Conservation (phyloP, 2,329 filamentous ascomycete genomes). For the Paecilomyces formosus region DNA sequence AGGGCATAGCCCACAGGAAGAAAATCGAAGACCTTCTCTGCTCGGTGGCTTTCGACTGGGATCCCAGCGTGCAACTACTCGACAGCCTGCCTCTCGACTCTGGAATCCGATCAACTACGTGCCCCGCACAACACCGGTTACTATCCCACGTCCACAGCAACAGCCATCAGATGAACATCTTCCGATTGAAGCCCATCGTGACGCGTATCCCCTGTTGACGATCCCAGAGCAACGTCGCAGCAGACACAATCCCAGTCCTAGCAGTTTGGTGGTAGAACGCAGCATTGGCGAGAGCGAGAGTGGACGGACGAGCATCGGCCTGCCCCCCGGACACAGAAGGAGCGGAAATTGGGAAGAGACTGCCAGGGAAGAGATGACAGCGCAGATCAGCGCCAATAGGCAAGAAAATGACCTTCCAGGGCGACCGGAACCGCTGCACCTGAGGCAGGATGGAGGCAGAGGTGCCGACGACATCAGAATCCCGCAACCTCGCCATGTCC, state of each 20-base stretch:
- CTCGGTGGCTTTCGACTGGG: conserved; percentile 8
- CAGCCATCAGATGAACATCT: conserved; percentile 25
- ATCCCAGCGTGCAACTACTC: conserved; percentile 9
- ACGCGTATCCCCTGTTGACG: conserved; percentile 50
- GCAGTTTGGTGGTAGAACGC: conserved; percentile 42
- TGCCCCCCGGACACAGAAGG: conserved; percentile 38
- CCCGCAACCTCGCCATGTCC: conserved; percentile 27
- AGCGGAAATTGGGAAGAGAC: conserved; percentile 14
- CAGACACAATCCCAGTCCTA: conserved; percentile 41
- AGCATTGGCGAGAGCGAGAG: conserved; percentile 40
- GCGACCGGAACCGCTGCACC: conserved; percentile 22
- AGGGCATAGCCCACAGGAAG: neutral
- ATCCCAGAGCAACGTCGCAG: conserved; percentile 51
- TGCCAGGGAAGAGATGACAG: conserved; percentile 15
- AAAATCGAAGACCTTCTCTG: conserved; percentile 5
- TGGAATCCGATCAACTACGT: conserved; percentile 58
- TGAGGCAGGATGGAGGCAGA: conserved; percentile 13
- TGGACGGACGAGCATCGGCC: conserved; percentile 45
- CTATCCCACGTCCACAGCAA: conserved; percentile 26
- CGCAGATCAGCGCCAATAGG: conserved; percentile 17
- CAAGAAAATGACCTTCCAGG: conserved; percentile 19
- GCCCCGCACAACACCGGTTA: conserved; percentile 45
- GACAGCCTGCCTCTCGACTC: conserved; percentile 43
- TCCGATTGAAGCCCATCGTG: conserved; percentile 29
- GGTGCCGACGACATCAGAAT: conserved; percentile 11